Base-by-base conservation (phyloP, 2,329 filamentous ascomycete genomes). In the Hypoxylon sp. region DNA sequence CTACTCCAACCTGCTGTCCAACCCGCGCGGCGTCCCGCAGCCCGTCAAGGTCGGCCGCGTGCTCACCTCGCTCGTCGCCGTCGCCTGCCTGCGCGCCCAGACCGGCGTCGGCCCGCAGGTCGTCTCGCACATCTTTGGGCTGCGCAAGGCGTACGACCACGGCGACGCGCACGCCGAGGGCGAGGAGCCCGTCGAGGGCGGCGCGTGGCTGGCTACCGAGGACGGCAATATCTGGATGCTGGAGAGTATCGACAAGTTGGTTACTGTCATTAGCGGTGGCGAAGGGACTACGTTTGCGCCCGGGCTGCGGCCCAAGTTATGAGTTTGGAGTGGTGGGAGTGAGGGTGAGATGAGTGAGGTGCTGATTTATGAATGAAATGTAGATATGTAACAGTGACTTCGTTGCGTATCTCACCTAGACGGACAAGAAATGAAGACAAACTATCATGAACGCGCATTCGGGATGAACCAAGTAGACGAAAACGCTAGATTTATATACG, bases 51-150 rank as follows among this genome's bases (percentile, higher is more conserved):
- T 92, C 0, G 93, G 93, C 0, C 80, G 93, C 0, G 85, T 92
- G 0, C 79, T 93, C 66, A 96, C 92, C 0, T 91, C 87, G 56
- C 78, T 96, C 11, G 83, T 93, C 3, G 93, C 91, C 0, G 84
- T 96, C 28, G 84, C 91, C 4, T 93, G 91, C 72, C 76, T 96
- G 76, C 80, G 93, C 2, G 86, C 92, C 45, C 93, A 96, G 82
- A 91, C 90, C 8, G 93, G 93, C 0, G 93, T 96, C 0, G 93
- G 89, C 0, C 93, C 92, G 0, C 93, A 96, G 81, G 91, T 96
- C 11, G 79, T 91, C 16, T 93, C 89, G 70, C 93, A 96, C 78
- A 84, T 96, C 0, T 95, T 93, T 79, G 93, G 93, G 0, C 75
- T 96, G 78, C 80, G 91, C 62, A 96, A 96, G 81, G 91, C 88